Evolutionary conservation across 257 asterid species (phyloP).

Genomic region (Nicotiana attenuata): DNA sequence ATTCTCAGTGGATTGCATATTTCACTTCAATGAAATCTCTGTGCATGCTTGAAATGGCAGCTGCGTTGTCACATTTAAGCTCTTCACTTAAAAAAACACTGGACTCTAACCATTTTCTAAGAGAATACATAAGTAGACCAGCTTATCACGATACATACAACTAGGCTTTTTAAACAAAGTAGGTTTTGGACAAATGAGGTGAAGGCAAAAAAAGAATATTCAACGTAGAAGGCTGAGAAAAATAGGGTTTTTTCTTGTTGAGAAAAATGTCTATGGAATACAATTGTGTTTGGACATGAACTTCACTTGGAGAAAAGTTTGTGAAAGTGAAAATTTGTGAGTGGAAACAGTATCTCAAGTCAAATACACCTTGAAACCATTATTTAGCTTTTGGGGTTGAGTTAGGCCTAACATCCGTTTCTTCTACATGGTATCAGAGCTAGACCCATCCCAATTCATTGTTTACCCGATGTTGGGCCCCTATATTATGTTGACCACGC

Average conservation of each 20-base stretch:
- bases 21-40: background rate
- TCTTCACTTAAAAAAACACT: background rate
- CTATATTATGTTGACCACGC: too few relatives aligned
- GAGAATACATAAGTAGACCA: background rate
- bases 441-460: too few relatives aligned
- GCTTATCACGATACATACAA: background rate
- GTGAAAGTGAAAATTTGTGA: too few relatives aligned
- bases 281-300: too few relatives aligned
- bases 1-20: background rate
- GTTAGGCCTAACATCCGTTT: too few relatives aligned
- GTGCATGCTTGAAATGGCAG: background rate
- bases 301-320: too few relatives aligned
- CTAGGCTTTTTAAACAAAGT: background rate
- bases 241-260: background rate
- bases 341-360: too few relatives aligned
- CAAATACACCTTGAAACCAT: too few relatives aligned
- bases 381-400: too few relatives aligned
- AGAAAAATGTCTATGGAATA: too few relatives aligned
- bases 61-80: background rate
- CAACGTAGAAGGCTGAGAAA: background rate
- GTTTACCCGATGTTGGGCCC: too few relatives aligned
- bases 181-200: background rate
- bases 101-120: background rate
- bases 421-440: too few relatives aligned
- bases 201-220: background rate